A percentile compares a stretch with the other conserved stretches of the same genome.
These are phyloP conservation scores for Verbena officinalis DNA, from an alignment of 257 asterid species.

Conservation along the genomic window DNA sequence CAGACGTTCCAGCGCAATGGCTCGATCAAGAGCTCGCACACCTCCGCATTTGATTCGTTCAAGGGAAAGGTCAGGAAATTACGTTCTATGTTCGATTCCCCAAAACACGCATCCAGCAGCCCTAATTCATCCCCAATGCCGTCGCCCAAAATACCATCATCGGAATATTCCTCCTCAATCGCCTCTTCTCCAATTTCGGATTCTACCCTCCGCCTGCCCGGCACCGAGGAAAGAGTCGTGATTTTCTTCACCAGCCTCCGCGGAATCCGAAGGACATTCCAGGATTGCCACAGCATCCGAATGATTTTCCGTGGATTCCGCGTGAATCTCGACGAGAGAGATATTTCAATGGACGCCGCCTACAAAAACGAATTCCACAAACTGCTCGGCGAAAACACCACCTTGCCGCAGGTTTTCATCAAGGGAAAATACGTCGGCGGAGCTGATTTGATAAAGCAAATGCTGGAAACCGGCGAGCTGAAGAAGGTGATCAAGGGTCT, in stretches of 20 bases:
- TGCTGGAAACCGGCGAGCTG: slow-evolving; percentile 56
- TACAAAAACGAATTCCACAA: slow-evolving; percentile 62
- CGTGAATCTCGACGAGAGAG: slow-evolving; percentile 67
- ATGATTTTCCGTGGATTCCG: slow-evolving; percentile 73
- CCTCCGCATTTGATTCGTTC: slow-evolving; percentile 43
- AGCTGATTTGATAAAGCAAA: slow-evolving; percentile 46
- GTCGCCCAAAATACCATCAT: slow-evolving; percentile 27
- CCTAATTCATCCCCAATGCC: slow-evolving; percentile 24
- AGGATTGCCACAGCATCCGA: slow-evolving; percentile 68
- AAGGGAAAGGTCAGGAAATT: slow-evolving; percentile 64
- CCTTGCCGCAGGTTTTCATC: slow-evolving; percentile 73
- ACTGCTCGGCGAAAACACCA: slow-evolving; percentile 49
- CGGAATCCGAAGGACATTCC: slow-evolving; percentile 73
- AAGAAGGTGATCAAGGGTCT: slow-evolving; percentile 47
- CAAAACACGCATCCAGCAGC: slow-evolving; percentile 28
- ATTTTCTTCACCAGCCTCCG: slow-evolving; percentile 81
- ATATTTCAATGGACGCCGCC: slow-evolving; percentile 68
- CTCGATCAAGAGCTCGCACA: slow-evolving; percentile 46
- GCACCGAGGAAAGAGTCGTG: slow-evolving; percentile 77
- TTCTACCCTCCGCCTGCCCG: slow-evolving; percentile 44
- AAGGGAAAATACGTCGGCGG: slow-evolving; percentile 67
- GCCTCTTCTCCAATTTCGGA: slow-evolving; percentile 18
- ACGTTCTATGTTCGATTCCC: slow-evolving; percentile 62
- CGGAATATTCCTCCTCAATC: background rate
- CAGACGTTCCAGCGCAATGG: slow-evolving; percentile 51